Percentiles rank a stretch among this genome's conserved stretches.
Evolutionary conservation across 768 basidiomycete genomes (phyloP).

Genomic region (Leccinum imitatum): DNA sequence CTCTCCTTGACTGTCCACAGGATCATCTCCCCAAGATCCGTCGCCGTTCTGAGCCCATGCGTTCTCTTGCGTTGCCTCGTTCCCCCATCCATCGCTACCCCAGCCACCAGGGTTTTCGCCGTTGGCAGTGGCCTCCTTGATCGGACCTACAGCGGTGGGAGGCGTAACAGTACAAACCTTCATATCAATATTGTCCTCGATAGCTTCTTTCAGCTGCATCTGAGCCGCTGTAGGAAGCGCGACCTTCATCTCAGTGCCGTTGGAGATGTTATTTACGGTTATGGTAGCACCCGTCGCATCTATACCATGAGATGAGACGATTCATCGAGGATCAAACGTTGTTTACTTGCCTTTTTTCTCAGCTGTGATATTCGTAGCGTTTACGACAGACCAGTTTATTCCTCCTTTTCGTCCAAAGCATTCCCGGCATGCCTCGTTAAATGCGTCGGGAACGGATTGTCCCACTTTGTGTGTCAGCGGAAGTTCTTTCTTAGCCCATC

Average conservation of each 20-base stretch:
- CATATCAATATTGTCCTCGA: constrained; percentile 29
- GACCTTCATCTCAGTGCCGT: constrained; percentile 14
- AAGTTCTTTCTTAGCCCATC: constrained; percentile 42
- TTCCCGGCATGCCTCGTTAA: constrained; percentile 48
- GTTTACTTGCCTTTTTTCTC: constrained; percentile 11
- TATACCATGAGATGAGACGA: constrained; percentile 8
- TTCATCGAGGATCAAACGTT: neutral
- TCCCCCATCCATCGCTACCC: constrained; percentile 11
- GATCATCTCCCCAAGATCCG: constrained; percentile 4
- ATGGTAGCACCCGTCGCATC: constrained; percentile 14
- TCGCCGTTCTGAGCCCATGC: constrained; percentile 12
- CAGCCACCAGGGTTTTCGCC: constrained; percentile 2
- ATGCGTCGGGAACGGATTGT: constrained; percentile 40
- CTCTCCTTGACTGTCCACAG: constrained; percentile 11
- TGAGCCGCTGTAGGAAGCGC: constrained; percentile 27
- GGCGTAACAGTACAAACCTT: constrained; percentile 12
- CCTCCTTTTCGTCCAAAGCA: constrained; percentile 51
- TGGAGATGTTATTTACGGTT: constrained; percentile 16
- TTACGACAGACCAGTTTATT: constrained; percentile 32
- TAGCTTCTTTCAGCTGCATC: constrained; percentile 26
- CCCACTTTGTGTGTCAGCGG: constrained; percentile 42
- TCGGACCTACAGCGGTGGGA: neutral
- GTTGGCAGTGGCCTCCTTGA: neutral
- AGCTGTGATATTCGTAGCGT: constrained; percentile 4
- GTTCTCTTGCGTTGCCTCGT: constrained; percentile 1